Conservation (phyloP, 23 red algal species). For the Gracilaria domingensis region DNA sequence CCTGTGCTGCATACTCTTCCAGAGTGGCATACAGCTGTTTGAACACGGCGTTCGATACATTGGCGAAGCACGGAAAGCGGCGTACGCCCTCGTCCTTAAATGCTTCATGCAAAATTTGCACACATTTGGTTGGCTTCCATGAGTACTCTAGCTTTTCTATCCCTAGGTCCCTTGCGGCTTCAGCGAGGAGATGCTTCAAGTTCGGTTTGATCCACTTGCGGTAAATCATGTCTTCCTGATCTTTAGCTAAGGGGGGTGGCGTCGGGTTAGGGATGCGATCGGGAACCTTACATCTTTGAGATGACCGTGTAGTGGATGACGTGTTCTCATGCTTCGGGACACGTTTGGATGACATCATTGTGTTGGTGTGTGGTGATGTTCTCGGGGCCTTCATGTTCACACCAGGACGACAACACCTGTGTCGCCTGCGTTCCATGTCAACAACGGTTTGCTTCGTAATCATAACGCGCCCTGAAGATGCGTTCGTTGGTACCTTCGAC, state of each 20-base stretch:
- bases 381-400: neutral
- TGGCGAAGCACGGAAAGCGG: slow-evolving; percentile 11
- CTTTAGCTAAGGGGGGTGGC: neutral
- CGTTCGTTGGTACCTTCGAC: neutral
- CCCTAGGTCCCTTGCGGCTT: neutral
- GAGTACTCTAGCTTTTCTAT: neutral
- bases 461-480: neutral
- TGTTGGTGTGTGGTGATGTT: neutral
- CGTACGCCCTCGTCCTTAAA: neutral
- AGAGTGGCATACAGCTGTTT: neutral
- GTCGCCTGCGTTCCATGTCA: neutral
- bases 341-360: too few relatives aligned
- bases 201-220: neutral
- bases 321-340: neutral
- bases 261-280: neutral
- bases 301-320: neutral
- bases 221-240: neutral
- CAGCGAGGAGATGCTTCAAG: neutral
- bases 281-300: neutral
- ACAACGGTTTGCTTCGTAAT: neutral
- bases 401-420: neutral
- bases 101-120: neutral
- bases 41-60: slow-evolving; percentile 8
- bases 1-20: neutral
- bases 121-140: neutral